A percentile compares a stretch with the other conserved stretches of the same genome.
Conservation (phyloP, 306 rosid genomes). For the Dalbergia cochinchinensis region DNA sequence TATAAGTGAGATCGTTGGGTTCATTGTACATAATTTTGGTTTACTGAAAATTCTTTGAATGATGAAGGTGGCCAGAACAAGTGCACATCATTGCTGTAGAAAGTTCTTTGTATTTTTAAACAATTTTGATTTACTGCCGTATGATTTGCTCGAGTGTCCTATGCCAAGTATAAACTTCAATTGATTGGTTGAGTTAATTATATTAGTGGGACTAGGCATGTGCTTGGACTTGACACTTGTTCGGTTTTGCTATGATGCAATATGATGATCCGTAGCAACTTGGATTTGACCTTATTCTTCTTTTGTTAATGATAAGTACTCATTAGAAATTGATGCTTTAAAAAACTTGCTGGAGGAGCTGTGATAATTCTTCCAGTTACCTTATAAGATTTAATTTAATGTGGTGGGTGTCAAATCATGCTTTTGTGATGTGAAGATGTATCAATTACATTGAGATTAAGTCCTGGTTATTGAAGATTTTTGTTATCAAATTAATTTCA, state of each 20-base stretch:
- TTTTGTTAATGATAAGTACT: slow-evolving; percentile 18
- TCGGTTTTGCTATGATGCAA: neutral
- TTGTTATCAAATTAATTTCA: slow-evolving; percentile 49
- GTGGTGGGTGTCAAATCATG: slow-evolving; percentile 31
- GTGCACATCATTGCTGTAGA: neutral
- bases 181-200: neutral
- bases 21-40: slow-evolving; percentile 2
- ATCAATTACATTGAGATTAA: neutral
- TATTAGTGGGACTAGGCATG: neutral
- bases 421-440: slow-evolving; percentile 36
- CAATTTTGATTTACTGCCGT: neutral
- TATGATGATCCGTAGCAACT: slow-evolving; percentile 3
- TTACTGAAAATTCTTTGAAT: slow-evolving; percentile 11
- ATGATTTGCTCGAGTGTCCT: slow-evolving; percentile 11
- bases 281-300: neutral
- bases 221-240: slow-evolving; percentile 1
- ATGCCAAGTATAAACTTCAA: neutral
- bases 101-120: neutral
- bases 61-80: neutral
- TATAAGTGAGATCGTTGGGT: neutral
- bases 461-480: slow-evolving; percentile 34
- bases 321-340: neutral
- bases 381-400: slow-evolving; percentile 16
- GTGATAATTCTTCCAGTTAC: neutral
- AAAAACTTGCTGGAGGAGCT: slow-evolving; percentile 7